Conservation (phyloP, 176 grass and related monocot genomes). For the Aegilops longissima region DNA sequence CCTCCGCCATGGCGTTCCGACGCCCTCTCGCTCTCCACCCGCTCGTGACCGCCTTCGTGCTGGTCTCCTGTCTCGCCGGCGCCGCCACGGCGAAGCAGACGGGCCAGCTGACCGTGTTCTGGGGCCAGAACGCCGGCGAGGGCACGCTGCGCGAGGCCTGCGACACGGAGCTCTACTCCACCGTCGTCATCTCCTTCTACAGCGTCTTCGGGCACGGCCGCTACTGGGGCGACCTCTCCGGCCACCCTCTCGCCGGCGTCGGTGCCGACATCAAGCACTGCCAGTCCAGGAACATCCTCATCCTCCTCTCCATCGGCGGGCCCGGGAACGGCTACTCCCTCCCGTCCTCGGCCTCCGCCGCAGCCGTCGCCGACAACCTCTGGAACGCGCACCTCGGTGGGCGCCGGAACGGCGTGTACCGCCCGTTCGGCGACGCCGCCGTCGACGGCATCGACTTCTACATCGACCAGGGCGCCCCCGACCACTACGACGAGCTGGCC, state of each 20-base stretch:
- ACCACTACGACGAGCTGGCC: not conserved
- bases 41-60: too few relatives aligned
- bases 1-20: too few relatives aligned
- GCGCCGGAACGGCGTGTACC: not conserved
- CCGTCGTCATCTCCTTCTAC: not conserved
- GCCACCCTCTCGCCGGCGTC: not conserved
- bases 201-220: not conserved
- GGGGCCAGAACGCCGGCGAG: not conserved
- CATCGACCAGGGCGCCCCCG: not conserved
- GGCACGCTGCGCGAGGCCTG: not conserved
- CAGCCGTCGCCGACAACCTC: not conserved
- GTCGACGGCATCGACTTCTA: not conserved
- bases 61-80: not conserved
- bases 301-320: slow-evolving; percentile 5
- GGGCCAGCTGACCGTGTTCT: too few relatives aligned
- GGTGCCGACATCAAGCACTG: not conserved
- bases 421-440: not conserved
- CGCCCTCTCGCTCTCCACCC: too few relatives aligned
- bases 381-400: not conserved
- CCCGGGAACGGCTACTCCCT: not conserved
- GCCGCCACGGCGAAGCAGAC: not conserved
- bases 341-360: not conserved
- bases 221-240: not conserved
- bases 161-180: not conserved
- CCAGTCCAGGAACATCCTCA: too few relatives aligned